Base-by-base conservation (phyloP, 179 eudicot species). In the Drosera spatulata region DNA sequence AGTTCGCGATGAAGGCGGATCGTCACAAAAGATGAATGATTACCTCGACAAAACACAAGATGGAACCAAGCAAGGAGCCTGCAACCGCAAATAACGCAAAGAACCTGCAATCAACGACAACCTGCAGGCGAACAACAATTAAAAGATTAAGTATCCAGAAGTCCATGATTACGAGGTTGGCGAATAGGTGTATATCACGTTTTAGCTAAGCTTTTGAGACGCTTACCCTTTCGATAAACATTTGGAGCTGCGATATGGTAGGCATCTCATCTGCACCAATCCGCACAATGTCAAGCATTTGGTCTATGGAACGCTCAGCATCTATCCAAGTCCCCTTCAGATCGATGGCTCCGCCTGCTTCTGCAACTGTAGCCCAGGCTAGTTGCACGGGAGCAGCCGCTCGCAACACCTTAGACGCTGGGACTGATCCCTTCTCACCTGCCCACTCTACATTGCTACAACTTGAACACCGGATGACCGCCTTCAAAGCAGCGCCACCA, bases 21-120 rank as follows among this genome's bases (percentile, higher is more conserved):
- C 39, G 1, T 22, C 37, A 39, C 37, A 22, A 53, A 6, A 53
- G 14, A 9, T 12, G 38, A 33, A 3, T 48, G 33, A 60, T 61
- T 75, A 80, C 85, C 80, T 81, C 82, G 6, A 73, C 58, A 50
- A 78, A 82, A 64, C 93, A 85, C 64, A 85, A 60, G 55, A 80
- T 56, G 4, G 93, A 85, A 64, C 88, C 88, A 47, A 82, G 58
- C 58, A 82, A 71, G 50, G 88, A 72, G 55, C 93, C 88, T 10
- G 56, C 88, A 54, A 80, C 73, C 0, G 86, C 93, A 7, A 85
- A 69, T 51, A 85, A 58, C 13, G 82, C 70, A 52, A 85, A 78
- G 73, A 85, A 85, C 59, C 93, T 69, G 65, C 84, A 80, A 60
- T 85, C 81, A 4, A 85, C 13, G 4, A 85, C 61, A 38, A 10